Evolutionary conservation across 805 yeast species (phyloP).

Genomic region (Wickerhamiella lipophila): DNA sequence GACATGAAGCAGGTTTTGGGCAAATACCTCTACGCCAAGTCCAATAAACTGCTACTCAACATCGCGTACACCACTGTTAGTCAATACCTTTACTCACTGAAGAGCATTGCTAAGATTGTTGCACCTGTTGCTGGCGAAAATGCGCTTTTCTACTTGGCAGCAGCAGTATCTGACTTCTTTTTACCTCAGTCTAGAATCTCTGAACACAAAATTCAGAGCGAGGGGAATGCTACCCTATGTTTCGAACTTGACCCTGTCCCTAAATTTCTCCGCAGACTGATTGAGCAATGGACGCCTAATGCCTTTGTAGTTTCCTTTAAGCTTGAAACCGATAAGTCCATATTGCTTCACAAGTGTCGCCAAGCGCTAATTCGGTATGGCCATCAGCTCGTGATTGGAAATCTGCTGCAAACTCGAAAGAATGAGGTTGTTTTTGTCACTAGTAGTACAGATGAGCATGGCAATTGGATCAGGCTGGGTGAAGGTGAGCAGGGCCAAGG

Average conservation of each 20-base stretch:
- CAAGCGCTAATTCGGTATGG: conserved; percentile 73
- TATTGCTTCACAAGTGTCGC: conserved; percentile 61
- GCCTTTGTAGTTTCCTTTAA: conserved; percentile 93
- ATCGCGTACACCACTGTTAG: conserved; percentile 91
- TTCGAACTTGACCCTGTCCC: conserved; percentile 94
- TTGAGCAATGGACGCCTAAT: conserved; percentile 86
- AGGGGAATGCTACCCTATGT: conserved; percentile 49
- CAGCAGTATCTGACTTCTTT: conserved; percentile 95
- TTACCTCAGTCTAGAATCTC: conserved; percentile 76
- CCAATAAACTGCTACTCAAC: conserved; percentile 42
- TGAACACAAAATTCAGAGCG: conserved; percentile 88
- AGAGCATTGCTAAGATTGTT: conserved; percentile 48
- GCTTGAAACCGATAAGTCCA: conserved; percentile 68
- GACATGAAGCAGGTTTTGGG: conserved; percentile 45
- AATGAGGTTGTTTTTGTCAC: conserved; percentile 72
- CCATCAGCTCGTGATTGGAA: conserved; percentile 92
- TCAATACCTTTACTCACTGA: conserved; percentile 79
- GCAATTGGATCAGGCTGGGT: conserved; percentile 27
- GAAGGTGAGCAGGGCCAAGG: conserved; percentile 32
- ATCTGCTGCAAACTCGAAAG: conserved; percentile 78
- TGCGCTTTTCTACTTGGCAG: conserved; percentile 80
- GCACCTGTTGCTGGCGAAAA: conserved; percentile 36
- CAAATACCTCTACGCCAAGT: conserved; percentile 38
- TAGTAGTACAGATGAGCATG: conserved; percentile 29
- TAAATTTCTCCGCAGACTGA: conserved; percentile 74